Evolutionary conservation across 2,329 filamentous ascomycete genomes (phyloP).

Genomic region (Diaporthe velutina): DNA sequence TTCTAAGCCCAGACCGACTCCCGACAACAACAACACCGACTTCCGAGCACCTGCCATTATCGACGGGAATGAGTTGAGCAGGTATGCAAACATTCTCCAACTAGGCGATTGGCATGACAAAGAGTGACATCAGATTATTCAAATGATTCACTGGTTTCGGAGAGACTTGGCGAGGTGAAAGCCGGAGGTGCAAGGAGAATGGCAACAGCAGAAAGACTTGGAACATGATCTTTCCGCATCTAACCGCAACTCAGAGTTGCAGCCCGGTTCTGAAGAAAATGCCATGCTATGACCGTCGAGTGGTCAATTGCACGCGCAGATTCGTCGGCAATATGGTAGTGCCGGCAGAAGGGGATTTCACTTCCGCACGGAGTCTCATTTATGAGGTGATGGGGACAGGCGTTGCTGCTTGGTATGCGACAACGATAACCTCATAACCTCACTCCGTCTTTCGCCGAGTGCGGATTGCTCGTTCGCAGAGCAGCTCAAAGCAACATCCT

Average conservation of each 20-base stretch:
- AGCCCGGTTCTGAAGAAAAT: too few species aligned
- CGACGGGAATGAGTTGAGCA: background rate
- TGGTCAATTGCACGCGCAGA: background rate
- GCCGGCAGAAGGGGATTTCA: background rate
- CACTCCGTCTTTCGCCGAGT: background rate
- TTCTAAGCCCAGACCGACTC: constrained; percentile 16
- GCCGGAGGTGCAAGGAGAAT: background rate
- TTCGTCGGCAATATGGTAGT: background rate
- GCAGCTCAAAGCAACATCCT: background rate
- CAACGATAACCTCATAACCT: background rate
- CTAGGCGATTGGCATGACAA: constrained; percentile 26
- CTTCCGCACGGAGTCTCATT: background rate
- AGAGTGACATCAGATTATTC: constrained; percentile 27
- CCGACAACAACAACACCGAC: constrained; percentile 22
- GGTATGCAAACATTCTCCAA: constrained; percentile 10
- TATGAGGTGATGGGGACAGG: background rate
- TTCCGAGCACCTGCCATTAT: constrained; percentile 25
- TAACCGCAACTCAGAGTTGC: background rate
- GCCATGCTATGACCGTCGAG: background rate
- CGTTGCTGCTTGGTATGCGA: background rate
- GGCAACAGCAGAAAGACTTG: background rate
- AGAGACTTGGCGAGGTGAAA: background rate
- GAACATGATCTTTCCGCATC: background rate
- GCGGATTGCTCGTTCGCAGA: too few species aligned
- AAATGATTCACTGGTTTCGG: background rate